phyloP scores from a whole-genome alignment of 1,284 basidiomycete species.

The Pseudozyma hubeiensis region DNA sequence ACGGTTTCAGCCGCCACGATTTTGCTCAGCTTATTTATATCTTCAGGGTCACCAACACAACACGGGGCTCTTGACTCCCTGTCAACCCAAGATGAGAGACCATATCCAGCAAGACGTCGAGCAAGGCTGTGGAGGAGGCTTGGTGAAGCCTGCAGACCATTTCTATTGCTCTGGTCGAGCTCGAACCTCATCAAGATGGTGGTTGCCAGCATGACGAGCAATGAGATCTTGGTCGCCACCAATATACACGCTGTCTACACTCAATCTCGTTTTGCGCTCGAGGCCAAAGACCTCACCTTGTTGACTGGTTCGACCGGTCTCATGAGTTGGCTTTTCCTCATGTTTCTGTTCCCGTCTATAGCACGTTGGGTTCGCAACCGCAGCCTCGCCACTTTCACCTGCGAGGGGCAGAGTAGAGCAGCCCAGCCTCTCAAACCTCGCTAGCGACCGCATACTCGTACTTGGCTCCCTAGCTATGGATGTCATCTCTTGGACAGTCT shows the following conservation, averaged over 20 bases:
- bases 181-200: constrained; percentile 9
- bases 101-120: constrained; percentile 5
- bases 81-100: constrained; percentile 6
- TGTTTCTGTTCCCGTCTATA: constrained; percentile 5
- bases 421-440: background rate
- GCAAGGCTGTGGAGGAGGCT: constrained; percentile 2
- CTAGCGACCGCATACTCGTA: constrained; percentile 7
- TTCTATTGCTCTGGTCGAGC: constrained; percentile 7
- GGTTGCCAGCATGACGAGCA: constrained; percentile 9
- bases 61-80: constrained; percentile 3
- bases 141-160: constrained; percentile 7
- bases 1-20: constrained; percentile 6
- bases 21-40: constrained; percentile 5
- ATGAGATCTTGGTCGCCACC: constrained; percentile 6
- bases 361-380: constrained; percentile 7
- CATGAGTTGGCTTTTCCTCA: constrained; percentile 9
- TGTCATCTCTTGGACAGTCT: constrained; percentile 6
- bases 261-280: constrained; percentile 4
- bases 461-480: constrained; percentile 9
- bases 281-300: constrained; percentile 7
- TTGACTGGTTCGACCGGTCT: constrained; percentile 5
- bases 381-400: constrained; percentile 4
- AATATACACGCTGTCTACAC: constrained; percentile 6
- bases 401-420: too few relatives aligned
- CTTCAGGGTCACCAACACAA: background rate